These are phyloP conservation scores for Rhypophila decipiens DNA, from an alignment of 495 filamentous ascomycete species.

Conservation along the genomic window DNA sequence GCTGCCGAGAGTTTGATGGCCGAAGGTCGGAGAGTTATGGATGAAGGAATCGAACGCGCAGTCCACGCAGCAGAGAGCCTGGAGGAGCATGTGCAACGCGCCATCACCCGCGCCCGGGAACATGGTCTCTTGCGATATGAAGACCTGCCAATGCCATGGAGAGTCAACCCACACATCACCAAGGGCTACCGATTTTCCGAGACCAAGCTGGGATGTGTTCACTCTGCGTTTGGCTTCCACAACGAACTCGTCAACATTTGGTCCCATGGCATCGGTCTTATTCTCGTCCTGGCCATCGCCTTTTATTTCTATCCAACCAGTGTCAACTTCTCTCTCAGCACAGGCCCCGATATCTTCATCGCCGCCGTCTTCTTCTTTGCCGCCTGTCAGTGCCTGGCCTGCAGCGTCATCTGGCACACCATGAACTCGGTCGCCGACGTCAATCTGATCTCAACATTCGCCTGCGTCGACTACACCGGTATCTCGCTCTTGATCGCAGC, in stretches of 20 bases:
- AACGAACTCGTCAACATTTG: slow-evolving; percentile 98
- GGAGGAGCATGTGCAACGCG: slow-evolving; percentile 72
- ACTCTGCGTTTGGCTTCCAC: slow-evolving; percentile 72
- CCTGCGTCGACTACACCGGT: slow-evolving; percentile 97
- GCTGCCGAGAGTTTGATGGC: slow-evolving; percentile 62
- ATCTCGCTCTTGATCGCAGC: slow-evolving; percentile 95
- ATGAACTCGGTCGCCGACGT: slow-evolving; percentile 94
- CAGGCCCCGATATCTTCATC: slow-evolving; percentile 78
- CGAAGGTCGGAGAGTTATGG: slow-evolving; percentile 67
- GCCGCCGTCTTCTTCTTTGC: slow-evolving; percentile 96
- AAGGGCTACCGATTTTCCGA: slow-evolving; percentile 89
- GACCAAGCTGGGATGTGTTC: slow-evolving; percentile 77
- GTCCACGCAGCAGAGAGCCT: slow-evolving; percentile 68
- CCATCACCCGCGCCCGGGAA: slow-evolving; percentile 71
- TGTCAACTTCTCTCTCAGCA: slow-evolving; percentile 78
- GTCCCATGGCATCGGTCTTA: slow-evolving; percentile 82
- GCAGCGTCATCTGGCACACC: slow-evolving; percentile 95
- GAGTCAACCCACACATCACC: slow-evolving; percentile 88
- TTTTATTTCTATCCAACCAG: slow-evolving; percentile 94
- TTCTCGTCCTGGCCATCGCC: slow-evolving; percentile 81
- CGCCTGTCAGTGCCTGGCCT: slow-evolving; percentile 90
- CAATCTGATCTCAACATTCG: slow-evolving; percentile 85
- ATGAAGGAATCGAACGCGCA: slow-evolving; percentile 77
- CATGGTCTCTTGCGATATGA: slow-evolving; percentile 80
- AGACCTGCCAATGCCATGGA: slow-evolving; percentile 87